A percentile compares a stretch with the other conserved stretches of the same genome.
These are phyloP conservation scores for Gossypium longicalyx DNA, from an alignment of 345 rosid species.

Conservation along the genomic window DNA sequence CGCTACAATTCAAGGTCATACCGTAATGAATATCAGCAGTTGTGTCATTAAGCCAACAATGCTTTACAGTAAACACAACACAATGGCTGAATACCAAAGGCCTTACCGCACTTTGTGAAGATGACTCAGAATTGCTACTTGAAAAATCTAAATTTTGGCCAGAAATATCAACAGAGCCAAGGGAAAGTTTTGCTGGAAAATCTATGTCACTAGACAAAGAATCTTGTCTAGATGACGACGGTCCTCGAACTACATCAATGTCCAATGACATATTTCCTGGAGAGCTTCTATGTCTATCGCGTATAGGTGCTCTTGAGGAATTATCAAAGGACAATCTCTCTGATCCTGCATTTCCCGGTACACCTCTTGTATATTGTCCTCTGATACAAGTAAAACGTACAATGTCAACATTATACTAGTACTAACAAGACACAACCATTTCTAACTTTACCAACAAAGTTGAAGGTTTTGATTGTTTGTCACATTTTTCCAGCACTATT, in stretches of 20 bases:
- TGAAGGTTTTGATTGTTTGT: too few species aligned
- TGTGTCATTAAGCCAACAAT: background rate
- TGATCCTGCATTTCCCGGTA: slow-evolving; percentile 13
- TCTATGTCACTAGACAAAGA: slow-evolving; percentile 37
- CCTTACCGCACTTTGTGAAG: slow-evolving; percentile 37
- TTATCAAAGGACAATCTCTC: slow-evolving; percentile 36
- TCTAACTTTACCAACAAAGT: too few species aligned
- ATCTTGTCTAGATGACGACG: slow-evolving; percentile 19
- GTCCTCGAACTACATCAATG: slow-evolving; percentile 23
- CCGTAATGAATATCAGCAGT: background rate
- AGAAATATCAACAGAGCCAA: slow-evolving; percentile 41
- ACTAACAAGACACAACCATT: background rate
- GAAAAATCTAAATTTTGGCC: slow-evolving; percentile 30
- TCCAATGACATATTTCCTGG: slow-evolving; percentile 34
- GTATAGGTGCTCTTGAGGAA: slow-evolving; percentile 16
- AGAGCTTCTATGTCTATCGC: slow-evolving; percentile 28
- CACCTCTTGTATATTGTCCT: slow-evolving; percentile 27
- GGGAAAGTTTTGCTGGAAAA: slow-evolving; percentile 8
- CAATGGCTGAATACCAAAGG: background rate
- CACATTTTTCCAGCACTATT: background rate
- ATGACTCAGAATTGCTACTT: slow-evolving; percentile 10
- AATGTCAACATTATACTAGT: background rate
- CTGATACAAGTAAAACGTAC: slow-evolving; percentile 21
- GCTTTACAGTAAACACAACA: background rate
- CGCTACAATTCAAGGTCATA: slow-evolving; percentile 35